Evolutionary conservation across 129 eudicot genomes (phyloP).

Genomic region (Arctium minus): DNA sequence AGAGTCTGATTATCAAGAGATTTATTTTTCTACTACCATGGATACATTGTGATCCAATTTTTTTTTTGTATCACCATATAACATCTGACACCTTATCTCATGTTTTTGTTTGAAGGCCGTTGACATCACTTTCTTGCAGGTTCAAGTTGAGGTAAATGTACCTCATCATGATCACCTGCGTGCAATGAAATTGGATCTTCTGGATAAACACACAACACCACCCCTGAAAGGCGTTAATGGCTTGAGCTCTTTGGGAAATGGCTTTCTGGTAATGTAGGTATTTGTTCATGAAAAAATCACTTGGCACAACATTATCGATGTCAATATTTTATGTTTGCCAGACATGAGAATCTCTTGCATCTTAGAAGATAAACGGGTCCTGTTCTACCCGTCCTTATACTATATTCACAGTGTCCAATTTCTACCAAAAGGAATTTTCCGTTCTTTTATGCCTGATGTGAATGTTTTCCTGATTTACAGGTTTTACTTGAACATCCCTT

Average conservation of each 20-base stretch:
- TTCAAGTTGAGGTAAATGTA: conserved; percentile 48
- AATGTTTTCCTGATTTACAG: background rate
- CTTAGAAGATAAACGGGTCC: background rate
- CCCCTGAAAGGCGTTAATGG: conserved; percentile 44
- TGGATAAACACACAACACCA: conserved; percentile 41
- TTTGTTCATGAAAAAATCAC: background rate
- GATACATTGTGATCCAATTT: background rate
- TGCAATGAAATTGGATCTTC: conserved; percentile 61
- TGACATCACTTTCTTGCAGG: conserved; percentile 39
- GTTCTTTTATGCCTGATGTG: too few species aligned
- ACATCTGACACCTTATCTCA: background rate
- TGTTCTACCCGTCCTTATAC: too few species aligned
- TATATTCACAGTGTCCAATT: too few species aligned
- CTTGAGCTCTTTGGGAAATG: conserved; percentile 35
- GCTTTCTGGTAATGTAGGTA: conserved; percentile 68
- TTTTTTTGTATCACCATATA: background rate
- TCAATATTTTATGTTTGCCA: background rate
- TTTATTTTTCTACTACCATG: background rate
- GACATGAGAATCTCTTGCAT: background rate
- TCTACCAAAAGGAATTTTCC: too few species aligned
- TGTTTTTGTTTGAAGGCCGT: background rate
- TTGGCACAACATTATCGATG: background rate
- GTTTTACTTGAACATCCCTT: background rate
- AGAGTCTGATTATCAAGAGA: background rate
- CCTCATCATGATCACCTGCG: conserved; percentile 53